Base-by-base conservation (phyloP, 164 flowering plant species). In the Santalum album region DNA sequence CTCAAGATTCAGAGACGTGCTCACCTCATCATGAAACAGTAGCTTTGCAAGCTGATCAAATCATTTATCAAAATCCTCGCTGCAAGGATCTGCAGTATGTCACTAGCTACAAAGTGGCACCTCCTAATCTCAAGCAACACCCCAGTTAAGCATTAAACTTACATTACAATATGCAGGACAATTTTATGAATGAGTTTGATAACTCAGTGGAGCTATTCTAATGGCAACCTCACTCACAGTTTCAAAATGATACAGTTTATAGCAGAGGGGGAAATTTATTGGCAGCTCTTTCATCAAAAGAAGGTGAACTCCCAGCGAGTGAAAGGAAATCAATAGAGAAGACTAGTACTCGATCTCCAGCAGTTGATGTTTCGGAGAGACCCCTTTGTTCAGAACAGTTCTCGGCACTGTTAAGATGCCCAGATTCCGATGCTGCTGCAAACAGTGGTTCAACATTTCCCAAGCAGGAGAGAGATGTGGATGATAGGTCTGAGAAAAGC, bases 241-340 rank as follows among this genome's bases (percentile, higher is more conserved):
- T 66, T 55, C 71, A 67, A 80, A 71, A 64, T 60, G 57, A 68
- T 72, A 56, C 73, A 72, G 79, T 12, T 14, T 3, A 75, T 68
- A 59, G 53, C 72, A 47, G 65, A 58, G 68, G 72, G 58, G 75
- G 53, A 44, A 45, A 46, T 65, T 59, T 66, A 58, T 67, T 63
- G 15, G 20, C 46, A 1, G 47, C 25, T 44, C 27, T 40, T 19
- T 43, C 46, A 18, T 36, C 59, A n/a, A 54, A 60, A 55, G 49
- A 45, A 21, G 32, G 54, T 55, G 39, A 58, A 12, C 29, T 2
- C 54, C 27, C 20, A 48, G 19, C 25, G 21, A 49, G 40, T 15
- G 54, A 66, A 48, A 47, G 36, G 56, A 43, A 29, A 21, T 20
- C 44, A 6, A 32, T 51, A 18, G 64, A 64, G 56, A 60, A 66